Evolutionary conservation across 257 asterid genomes (phyloP).

Genomic region (Hygrophila difformis): DNA sequence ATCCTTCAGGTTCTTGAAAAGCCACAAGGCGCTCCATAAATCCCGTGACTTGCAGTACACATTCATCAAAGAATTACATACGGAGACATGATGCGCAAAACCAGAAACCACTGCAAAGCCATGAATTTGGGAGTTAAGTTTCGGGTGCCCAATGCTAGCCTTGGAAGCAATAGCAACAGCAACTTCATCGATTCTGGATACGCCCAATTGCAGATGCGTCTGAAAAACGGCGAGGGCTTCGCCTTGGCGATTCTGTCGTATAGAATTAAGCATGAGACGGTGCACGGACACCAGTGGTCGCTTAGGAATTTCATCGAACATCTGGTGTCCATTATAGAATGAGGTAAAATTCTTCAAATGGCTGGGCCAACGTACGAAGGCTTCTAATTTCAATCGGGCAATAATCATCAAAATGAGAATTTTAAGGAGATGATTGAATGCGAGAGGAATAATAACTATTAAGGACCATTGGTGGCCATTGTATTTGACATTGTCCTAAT

Average conservation of each 20-base stretch:
- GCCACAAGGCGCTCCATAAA: constrained; percentile 32
- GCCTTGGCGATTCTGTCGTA: constrained; percentile 32
- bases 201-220: constrained; percentile 41
- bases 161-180: constrained; percentile 59
- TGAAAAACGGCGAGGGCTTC: constrained; percentile 56
- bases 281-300: constrained; percentile 28
- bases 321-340: constrained; percentile 28
- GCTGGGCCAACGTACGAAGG: constrained; percentile 15
- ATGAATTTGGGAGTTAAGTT: constrained; percentile 57
- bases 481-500: too few relatives aligned
- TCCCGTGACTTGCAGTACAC: constrained; percentile 57
- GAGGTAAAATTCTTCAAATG: constrained; percentile 1
- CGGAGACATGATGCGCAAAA: constrained; percentile 28
- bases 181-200: constrained; percentile 50
- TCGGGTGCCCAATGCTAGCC: constrained; percentile 45
- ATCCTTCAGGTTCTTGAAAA: constrained; percentile 36
- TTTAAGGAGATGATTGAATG: background rate
- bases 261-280: constrained; percentile 51
- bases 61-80: constrained; percentile 80
- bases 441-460: too few relatives aligned
- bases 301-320: constrained; percentile 55
- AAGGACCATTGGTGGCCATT: too few relatives aligned
- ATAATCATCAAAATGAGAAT: constrained; percentile 27
- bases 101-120: constrained; percentile 50
- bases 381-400: constrained; percentile 32